A percentile compares a stretch with the other conserved stretches of the same genome.
Conservation (phyloP, 352 stramenopile species). For the Pythium brassicae region DNA sequence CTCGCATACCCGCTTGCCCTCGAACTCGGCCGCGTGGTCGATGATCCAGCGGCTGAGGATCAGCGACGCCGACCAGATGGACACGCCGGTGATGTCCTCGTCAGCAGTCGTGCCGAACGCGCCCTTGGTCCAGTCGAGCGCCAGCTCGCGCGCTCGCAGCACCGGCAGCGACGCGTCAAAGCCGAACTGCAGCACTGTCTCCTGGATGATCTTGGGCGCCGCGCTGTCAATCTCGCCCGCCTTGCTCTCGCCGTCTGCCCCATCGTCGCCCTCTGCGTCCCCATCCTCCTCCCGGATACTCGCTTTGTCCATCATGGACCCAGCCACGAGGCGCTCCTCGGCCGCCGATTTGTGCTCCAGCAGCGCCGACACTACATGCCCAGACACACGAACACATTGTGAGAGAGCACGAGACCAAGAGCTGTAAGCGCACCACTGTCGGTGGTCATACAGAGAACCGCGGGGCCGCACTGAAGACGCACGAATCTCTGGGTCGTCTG, state of each 20-base stretch:
- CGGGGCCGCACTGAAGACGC: conserved; percentile 10
- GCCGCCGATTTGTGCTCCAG: conserved; percentile 77
- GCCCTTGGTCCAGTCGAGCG: conserved; percentile 79
- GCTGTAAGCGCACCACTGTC: no score
- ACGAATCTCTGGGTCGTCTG: conserved; percentile 83
- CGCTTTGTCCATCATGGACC: conserved; percentile 67
- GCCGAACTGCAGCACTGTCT: conserved; percentile 78
- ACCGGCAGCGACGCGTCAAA: conserved; percentile 57
- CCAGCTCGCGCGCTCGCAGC: conserved; percentile 71
- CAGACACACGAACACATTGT: neutral
- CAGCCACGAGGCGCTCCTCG: conserved; percentile 69
- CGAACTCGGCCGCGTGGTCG: conserved; percentile 53
- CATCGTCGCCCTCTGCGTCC: conserved; percentile 51
- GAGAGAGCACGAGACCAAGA: no score
- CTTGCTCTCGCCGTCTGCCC: neutral
- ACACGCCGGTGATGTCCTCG: conserved; percentile 85
- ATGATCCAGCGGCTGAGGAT: conserved; percentile 84
- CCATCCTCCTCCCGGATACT: conserved; percentile 63
- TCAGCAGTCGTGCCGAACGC: conserved; percentile 76
- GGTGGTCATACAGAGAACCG: no score
- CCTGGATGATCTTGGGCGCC: conserved; percentile 68
- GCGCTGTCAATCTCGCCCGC: conserved; percentile 16
- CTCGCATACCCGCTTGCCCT: conserved; percentile 75
- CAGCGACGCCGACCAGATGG: conserved; percentile 85
- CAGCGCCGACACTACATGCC: conserved; percentile 49